Base-by-base conservation (phyloP, 495 filamentous ascomycete species). In the Daldinia caldariorum region DNA sequence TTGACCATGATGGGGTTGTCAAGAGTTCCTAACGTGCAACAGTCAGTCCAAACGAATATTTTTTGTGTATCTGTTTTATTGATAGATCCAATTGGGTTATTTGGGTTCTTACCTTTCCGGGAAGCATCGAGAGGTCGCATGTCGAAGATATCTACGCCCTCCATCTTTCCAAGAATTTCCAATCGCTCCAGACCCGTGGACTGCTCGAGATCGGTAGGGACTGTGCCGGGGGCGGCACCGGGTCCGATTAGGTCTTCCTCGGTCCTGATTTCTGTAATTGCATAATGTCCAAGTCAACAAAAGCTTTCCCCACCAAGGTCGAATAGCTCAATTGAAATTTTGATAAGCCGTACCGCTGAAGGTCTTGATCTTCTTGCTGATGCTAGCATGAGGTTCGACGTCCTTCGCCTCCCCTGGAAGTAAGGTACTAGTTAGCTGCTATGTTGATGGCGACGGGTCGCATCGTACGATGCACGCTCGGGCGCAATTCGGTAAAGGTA, bases 101-200 rank as follows among this genome's bases (percentile, higher is more conserved):
- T n/a, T n/a, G n/a, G n/a, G 20, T 20, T 9, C 87, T 63, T 83
- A 92, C 92, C 93, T 84, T 88, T 89, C 66, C 95, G 88, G 71
- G 91, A 94, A 38, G 95, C 87, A 83, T 97, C 94, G 69, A 99
- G 86, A 49, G 95, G 96, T 82, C 89, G 90, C 94, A 97, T 97
- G 82, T 99, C 96, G 83, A 98, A 99, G 77, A 98, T 85, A 80
- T 99, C 95, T 69, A 99, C 85, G 72, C 95, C 93, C 85, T 98
- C 92, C 90, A 97, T 97, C 88, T 99, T 99, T 81, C 95, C 95
- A 82, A 98, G 84, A 74, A 99, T 94, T 81, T 99, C 95, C 75
- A 99, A 88, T 83, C 95, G 94, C 86, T 99, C 95, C 57, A 99
- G 86, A 88, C 95, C 95, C 70, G 95, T 98, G 49, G 94, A 84